These are phyloP conservation scores for Dothideomycetes sp. DNA, from an alignment of 2,329 filamentous ascomycete species.

Conservation along the genomic window DNA sequence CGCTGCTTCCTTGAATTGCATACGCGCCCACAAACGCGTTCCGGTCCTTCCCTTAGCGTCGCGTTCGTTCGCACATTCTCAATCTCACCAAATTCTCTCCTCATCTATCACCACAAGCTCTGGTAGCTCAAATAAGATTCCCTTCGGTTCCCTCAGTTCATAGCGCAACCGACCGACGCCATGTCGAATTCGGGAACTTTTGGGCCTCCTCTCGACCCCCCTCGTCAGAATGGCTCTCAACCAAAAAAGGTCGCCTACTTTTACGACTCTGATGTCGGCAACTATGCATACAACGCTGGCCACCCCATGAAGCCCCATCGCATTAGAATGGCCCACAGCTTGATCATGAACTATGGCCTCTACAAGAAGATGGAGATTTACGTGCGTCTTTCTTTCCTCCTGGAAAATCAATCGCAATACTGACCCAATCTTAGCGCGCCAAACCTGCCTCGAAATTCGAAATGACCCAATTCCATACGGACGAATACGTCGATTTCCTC, in stretches of 20 bases:
- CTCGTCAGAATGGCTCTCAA: conserved; percentile 38
- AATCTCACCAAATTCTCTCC: no score
- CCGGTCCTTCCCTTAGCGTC: no score
- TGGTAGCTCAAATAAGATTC: no score
- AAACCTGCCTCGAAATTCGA: conserved; percentile 52
- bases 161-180: conserved; percentile 16
- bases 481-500: conserved; percentile 64
- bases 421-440: conserved; percentile 18
- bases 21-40: no score
- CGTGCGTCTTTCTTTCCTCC: conserved; percentile 32
- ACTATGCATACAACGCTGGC: conserved; percentile 86
- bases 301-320: conserved; percentile 60
- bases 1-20: no score
- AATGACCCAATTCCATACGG: conserved; percentile 65
- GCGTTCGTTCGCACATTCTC: no score
- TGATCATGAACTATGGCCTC: conserved; percentile 65
- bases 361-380: conserved; percentile 68
- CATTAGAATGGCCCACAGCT: conserved; percentile 55
- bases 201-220: conserved; percentile 44
- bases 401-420: neutral
- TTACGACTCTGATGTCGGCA: conserved; percentile 96
- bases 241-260: conserved; percentile 93
- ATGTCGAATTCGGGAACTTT: conserved; percentile 40
- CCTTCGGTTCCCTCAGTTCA: no score
- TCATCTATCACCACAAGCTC: no score